Conservation (phyloP, 352 stramenopile genomes). For the Phytophthora lateralis region DNA sequence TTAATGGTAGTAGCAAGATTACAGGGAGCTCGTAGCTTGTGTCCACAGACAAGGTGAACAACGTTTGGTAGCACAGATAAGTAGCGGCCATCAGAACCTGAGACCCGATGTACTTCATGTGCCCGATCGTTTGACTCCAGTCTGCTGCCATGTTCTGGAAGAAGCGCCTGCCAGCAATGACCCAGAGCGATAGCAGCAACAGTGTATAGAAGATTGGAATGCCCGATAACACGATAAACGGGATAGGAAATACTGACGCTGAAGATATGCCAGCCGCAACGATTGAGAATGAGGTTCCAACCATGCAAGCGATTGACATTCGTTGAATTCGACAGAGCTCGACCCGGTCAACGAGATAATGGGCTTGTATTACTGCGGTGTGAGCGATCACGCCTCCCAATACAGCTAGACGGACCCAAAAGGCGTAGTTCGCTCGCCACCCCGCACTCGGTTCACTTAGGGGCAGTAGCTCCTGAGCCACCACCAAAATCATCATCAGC, state of each 20-base stretch:
- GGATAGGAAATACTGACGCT: background rate
- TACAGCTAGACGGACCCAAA: constrained; percentile 6
- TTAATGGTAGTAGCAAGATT: constrained; percentile 18
- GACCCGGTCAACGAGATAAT: constrained; percentile 6
- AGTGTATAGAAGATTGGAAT: constrained; percentile 1
- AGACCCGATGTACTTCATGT: background rate
- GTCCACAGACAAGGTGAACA: background rate
- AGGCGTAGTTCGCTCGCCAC: constrained; percentile 5
- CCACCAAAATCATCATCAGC: constrained; percentile 4
- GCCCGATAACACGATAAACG: background rate
- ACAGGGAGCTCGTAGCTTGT: constrained; percentile 4
- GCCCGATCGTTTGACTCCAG: background rate
- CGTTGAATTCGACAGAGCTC: background rate
- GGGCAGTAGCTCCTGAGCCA: constrained; percentile 6
- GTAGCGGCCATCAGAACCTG: background rate
- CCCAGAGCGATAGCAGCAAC: background rate
- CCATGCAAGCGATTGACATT: background rate
- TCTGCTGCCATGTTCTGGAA: background rate
- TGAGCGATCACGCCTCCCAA: background rate
- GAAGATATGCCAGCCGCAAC: background rate
- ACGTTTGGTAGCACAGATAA: constrained; percentile 14
- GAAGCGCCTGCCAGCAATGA: background rate
- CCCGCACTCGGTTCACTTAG: constrained; percentile 3
- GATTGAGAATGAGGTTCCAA: background rate
- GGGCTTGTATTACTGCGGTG: background rate